Percentiles rank a stretch among this genome's conserved stretches.
These are phyloP conservation scores for Tolypocladium tundrense DNA, from an alignment of 2,329 filamentous ascomycete species.

Conservation along the genomic window DNA sequence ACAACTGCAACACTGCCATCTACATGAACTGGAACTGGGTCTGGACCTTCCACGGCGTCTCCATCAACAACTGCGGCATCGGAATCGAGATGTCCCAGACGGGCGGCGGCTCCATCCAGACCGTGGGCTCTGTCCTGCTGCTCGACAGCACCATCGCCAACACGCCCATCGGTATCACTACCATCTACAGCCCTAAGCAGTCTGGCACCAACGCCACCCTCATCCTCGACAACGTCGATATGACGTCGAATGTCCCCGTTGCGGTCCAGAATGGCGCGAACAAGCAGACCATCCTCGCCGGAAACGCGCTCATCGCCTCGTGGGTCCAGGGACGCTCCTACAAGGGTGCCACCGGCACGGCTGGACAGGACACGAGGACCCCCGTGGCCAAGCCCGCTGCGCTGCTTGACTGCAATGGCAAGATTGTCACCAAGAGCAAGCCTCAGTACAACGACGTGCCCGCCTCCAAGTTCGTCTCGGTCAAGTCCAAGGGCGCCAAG, in stretches of 20 bases:
- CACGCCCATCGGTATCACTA: conserved; percentile 53
- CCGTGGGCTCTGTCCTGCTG: conserved; percentile 76
- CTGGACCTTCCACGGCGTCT: conserved; percentile 69
- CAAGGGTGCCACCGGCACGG: conserved; percentile 33
- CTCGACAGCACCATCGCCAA: conserved; percentile 71
- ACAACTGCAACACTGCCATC: conserved; percentile 70
- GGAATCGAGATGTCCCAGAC: conserved; percentile 66
- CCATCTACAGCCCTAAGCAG: not conserved
- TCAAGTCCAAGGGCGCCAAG: conserved; percentile 72
- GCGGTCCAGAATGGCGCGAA: conserved; percentile 49
- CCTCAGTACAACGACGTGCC: conserved; percentile 71
- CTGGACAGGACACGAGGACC: conserved; percentile 47
- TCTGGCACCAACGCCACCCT: conserved; percentile 24
- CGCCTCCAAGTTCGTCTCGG: conserved; percentile 65
- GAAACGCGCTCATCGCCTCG: conserved; percentile 56
- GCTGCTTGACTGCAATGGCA: conserved; percentile 55
- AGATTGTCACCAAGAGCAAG: conserved; percentile 74
- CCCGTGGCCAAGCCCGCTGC: conserved; percentile 52
- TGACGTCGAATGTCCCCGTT: conserved; percentile 52
- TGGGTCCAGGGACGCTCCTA: conserved; percentile 79
- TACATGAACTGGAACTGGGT: conserved; percentile 91
- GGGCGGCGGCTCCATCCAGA: conserved; percentile 45
- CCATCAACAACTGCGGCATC: conserved; percentile 63
- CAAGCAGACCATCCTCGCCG: conserved; percentile 33
- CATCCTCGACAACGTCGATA: conserved; percentile 75